These are phyloP conservation scores for Penicillium longicatenatum DNA, from an alignment of 495 filamentous ascomycete species.

Conservation along the genomic window DNA sequence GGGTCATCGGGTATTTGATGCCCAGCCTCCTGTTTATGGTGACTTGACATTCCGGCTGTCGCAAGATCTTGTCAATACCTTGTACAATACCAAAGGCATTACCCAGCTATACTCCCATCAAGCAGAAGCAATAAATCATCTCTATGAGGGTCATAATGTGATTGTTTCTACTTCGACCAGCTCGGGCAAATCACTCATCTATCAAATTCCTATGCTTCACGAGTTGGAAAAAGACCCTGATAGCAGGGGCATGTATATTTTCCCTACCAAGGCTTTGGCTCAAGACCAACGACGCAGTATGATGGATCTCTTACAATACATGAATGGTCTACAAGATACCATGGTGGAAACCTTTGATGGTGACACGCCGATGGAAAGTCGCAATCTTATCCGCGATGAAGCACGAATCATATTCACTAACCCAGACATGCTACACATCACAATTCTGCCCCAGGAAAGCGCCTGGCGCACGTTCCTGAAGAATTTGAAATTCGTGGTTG, in stretches of 20 bases:
- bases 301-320: slow-evolving; percentile 77
- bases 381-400: slow-evolving; percentile 81
- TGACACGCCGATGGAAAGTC: slow-evolving; percentile 80
- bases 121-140: slow-evolving; percentile 88
- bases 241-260: slow-evolving; percentile 94
- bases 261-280: slow-evolving; percentile 95
- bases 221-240: slow-evolving; percentile 76
- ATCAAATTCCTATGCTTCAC: slow-evolving; percentile 91
- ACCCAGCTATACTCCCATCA: slow-evolving; percentile 92
- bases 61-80: slow-evolving; percentile 87
- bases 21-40: slow-evolving; percentile 79
- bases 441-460: slow-evolving; percentile 89
- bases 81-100: slow-evolving; percentile 88
- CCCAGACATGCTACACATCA: slow-evolving; percentile 96
- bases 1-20: slow-evolving; percentile 89
- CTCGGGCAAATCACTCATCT: slow-evolving; percentile 96
- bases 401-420: slow-evolving; percentile 97
- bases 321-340: slow-evolving; percentile 72
- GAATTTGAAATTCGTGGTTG: slow-evolving; percentile 87
- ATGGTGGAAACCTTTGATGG: slow-evolving; percentile 95
- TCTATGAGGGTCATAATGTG: slow-evolving; percentile 82
- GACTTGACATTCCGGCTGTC: slow-evolving; percentile 85
- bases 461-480: slow-evolving; percentile 86
- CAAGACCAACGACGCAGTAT: slow-evolving; percentile 93
- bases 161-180: slow-evolving; percentile 94